These are phyloP conservation scores for Catharanthus roseus DNA, from an alignment of 257 asterid species.

Conservation along the genomic window DNA sequence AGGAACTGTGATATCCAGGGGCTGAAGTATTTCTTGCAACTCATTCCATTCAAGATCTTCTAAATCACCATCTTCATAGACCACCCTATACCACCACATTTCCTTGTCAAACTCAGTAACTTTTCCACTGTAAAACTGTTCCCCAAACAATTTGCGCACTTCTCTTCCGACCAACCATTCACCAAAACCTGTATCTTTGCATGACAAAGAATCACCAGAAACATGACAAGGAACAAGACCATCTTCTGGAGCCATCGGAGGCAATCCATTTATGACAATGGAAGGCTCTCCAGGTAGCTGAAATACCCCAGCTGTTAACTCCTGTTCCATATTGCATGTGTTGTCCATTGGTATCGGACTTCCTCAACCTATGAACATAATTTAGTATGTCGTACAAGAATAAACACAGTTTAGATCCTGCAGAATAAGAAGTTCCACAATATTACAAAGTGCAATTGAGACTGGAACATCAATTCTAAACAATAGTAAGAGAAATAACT, in stretches of 20 bases:
- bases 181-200: conserved; percentile 33
- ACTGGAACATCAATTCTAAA: neutral
- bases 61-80: conserved; percentile 63
- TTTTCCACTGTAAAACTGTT: conserved; percentile 32
- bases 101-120: conserved; percentile 45
- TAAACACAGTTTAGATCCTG: neutral
- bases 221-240: conserved; percentile 16
- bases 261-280: conserved; percentile 51
- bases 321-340: conserved; percentile 21
- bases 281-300: conserved; percentile 66
- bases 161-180: conserved; percentile 67
- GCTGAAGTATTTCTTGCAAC: conserved; percentile 42
- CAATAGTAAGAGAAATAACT: neutral
- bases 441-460: neutral
- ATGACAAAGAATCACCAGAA: conserved; percentile 18
- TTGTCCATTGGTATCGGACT: conserved; percentile 32
- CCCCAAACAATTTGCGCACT: conserved; percentile 43
- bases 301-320: conserved; percentile 26
- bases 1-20: conserved; percentile 54
- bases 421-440: neutral
- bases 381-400: neutral
- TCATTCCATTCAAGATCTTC: conserved; percentile 72
- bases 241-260: conserved; percentile 34
- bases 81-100: conserved; percentile 57
- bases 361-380: neutral